phyloP scores from a whole-genome alignment of 352 stramenopile genomes.

The Globisporangium orthogonon region DNA sequence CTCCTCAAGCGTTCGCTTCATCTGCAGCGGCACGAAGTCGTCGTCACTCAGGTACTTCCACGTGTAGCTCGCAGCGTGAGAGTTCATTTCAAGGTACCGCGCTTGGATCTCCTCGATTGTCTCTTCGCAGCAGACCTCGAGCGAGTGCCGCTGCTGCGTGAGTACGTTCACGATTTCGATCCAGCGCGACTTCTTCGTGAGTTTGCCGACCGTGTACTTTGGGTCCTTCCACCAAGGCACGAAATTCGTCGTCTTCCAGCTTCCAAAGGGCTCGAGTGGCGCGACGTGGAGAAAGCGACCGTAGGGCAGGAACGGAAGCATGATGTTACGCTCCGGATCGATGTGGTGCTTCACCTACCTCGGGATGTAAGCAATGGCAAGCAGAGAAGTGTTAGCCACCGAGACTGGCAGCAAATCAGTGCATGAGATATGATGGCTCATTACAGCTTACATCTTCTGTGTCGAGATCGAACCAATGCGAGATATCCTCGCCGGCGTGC shows the following conservation, averaged over 20 bases:
- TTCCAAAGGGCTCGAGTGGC: constrained; percentile 63
- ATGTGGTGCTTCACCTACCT: constrained; percentile 71
- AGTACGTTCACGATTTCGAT: constrained; percentile 90
- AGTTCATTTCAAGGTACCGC: constrained; percentile 83
- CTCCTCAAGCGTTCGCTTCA: constrained; percentile 82
- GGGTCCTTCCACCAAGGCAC: constrained; percentile 88
- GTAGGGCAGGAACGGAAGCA: constrained; percentile 78
- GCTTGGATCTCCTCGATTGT: constrained; percentile 85
- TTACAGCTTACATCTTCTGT: constrained; percentile 45
- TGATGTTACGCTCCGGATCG: constrained; percentile 66
- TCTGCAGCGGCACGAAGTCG: constrained; percentile 87
- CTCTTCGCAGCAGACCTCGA: constrained; percentile 86
- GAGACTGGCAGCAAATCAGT: background rate
- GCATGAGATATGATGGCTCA: too few species aligned
- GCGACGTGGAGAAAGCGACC: constrained; percentile 85
- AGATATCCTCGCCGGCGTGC: constrained; percentile 86
- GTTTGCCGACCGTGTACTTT: constrained; percentile 55
- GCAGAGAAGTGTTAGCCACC: background rate
- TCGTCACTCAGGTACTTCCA: constrained; percentile 86
- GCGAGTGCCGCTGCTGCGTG: constrained; percentile 75
- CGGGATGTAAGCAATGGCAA: background rate
- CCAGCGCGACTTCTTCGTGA: constrained; percentile 67
- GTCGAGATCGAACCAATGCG: constrained; percentile 87
- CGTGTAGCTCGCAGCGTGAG: constrained; percentile 89
- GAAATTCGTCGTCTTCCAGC: constrained; percentile 68